Conservation (phyloP, 805 yeast species). For the Candida vartiovaarae region DNA sequence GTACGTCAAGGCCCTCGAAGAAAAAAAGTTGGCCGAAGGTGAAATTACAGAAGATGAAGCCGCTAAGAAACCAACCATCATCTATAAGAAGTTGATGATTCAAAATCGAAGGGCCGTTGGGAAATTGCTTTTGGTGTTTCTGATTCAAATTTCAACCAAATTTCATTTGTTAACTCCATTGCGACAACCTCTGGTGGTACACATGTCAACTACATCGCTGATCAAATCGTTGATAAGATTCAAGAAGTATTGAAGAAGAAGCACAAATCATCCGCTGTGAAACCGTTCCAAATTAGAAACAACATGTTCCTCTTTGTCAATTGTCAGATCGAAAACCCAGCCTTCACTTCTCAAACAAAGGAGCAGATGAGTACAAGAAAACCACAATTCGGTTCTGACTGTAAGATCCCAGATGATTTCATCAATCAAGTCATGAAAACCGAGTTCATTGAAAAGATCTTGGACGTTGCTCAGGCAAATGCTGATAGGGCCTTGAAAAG, state of each 20-base stretch:
- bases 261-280: slow-evolving; percentile 58
- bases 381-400: slow-evolving; percentile 83
- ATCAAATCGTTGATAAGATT: slow-evolving; percentile 74
- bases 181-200: slow-evolving; percentile 98
- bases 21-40: slow-evolving; percentile 26
- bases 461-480: slow-evolving; percentile 79
- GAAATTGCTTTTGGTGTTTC: slow-evolving; percentile 93
- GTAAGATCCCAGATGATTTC: slow-evolving; percentile 70
- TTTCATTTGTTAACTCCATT: slow-evolving; percentile 93
- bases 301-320: slow-evolving; percentile 88
- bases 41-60: slow-evolving; percentile 27
- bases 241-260: slow-evolving; percentile 68
- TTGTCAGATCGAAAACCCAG: slow-evolving; percentile 92
- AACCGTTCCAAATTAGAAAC: slow-evolving; percentile 82
- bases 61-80: slow-evolving; percentile 49
- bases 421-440: slow-evolving; percentile 68
- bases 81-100: slow-evolving; percentile 74
- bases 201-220: slow-evolving; percentile 81
- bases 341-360: slow-evolving; percentile 95
- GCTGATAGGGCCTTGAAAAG: slow-evolving; percentile 83
- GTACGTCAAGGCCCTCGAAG: slow-evolving; percentile 72
- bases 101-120: slow-evolving; percentile 53
- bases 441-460: slow-evolving; percentile 58
- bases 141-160: slow-evolving; percentile 85
- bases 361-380: slow-evolving; percentile 90